A percentile compares a stretch with the other conserved stretches of the same genome.
Evolutionary conservation across 164 flowering plant species (phyloP).

Genomic region (Santalum album): DNA sequence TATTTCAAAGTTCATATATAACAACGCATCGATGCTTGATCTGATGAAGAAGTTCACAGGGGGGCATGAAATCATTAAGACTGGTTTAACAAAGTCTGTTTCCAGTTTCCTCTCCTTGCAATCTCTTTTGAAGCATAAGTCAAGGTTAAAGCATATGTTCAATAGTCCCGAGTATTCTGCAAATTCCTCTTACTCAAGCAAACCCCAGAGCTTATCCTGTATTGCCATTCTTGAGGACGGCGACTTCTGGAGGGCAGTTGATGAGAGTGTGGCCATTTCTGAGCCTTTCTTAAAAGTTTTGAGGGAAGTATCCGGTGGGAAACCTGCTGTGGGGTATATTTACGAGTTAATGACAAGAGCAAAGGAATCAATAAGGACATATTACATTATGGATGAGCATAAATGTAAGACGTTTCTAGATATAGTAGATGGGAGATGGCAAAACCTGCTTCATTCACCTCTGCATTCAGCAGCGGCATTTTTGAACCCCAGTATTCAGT

Average conservation of each 20-base stretch:
- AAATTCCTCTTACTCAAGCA: constrained; percentile 40
- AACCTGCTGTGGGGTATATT: constrained; percentile 71
- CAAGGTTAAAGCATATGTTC: constrained; percentile 69
- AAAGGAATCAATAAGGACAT: constrained; percentile 84
- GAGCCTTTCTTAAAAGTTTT: constrained; percentile 77
- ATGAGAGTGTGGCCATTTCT: constrained; percentile 81
- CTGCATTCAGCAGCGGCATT: constrained; percentile 92
- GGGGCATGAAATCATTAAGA: constrained; percentile 66
- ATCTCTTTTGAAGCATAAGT: constrained; percentile 55
- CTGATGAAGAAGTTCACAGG: constrained; percentile 74
- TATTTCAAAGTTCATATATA: constrained; percentile 72
- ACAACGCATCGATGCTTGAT: constrained; percentile 56
- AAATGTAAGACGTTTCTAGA: constrained; percentile 82
- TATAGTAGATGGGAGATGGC: constrained; percentile 81
- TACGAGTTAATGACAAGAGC: constrained; percentile 84
- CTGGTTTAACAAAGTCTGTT: constrained; percentile 61
- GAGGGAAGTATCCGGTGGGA: constrained; percentile 82
- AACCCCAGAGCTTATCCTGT: constrained; percentile 53
- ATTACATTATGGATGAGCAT: constrained; percentile 86
- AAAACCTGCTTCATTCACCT: constrained; percentile 77
- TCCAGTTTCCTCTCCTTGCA: constrained; percentile 76
- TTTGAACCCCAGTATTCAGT: constrained; percentile 85
- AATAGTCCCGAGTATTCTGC: constrained; percentile 59
- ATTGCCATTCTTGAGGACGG: constrained; percentile 54
- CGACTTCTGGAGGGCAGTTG: constrained; percentile 82